These are phyloP conservation scores for Thielaviopsis euricoi DNA, from an alignment of 2,329 filamentous ascomycete genomes.

Conservation along the genomic window DNA sequence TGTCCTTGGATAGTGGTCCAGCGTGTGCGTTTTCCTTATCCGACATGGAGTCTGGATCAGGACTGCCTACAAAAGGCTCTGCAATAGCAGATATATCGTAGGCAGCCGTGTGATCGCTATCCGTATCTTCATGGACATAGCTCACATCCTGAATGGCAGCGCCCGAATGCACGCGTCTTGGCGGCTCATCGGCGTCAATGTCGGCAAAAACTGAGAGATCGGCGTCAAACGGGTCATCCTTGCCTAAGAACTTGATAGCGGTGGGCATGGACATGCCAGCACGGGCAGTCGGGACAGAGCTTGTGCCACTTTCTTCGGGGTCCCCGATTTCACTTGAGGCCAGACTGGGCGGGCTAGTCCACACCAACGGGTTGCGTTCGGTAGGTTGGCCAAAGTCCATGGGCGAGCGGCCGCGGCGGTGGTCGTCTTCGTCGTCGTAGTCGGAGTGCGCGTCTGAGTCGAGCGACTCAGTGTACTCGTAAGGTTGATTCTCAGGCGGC, in stretches of 20 bases:
- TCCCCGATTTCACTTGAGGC: constrained; percentile 6
- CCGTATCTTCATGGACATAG: neutral
- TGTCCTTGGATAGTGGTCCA: neutral
- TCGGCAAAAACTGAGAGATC: neutral
- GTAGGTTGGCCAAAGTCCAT: constrained; percentile 10
- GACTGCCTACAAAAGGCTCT: neutral
- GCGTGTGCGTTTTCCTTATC: neutral
- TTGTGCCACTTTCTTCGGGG: constrained; percentile 1
- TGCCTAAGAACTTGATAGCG: neutral
- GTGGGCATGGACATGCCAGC: neutral
- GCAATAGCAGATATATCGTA: neutral
- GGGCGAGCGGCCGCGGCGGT: constrained; percentile 8
- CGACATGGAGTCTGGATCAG: neutral
- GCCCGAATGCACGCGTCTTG: neutral
- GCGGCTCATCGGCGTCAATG: neutral
- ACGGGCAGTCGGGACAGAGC: neutral
- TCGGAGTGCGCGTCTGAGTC: constrained; percentile 1
- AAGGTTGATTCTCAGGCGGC: constrained; percentile 13
- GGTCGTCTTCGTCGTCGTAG: constrained; percentile 8
- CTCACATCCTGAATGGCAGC: neutral
- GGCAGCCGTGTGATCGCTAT: neutral
- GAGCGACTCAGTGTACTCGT: constrained; percentile 1
- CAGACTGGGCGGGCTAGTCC: constrained; percentile 10
- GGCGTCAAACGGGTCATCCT: neutral
- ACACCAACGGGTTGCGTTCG: constrained; percentile 8